Base-by-base conservation (phyloP, 768 basidiomycete genomes). In the Clitopilus hobsonii region DNA sequence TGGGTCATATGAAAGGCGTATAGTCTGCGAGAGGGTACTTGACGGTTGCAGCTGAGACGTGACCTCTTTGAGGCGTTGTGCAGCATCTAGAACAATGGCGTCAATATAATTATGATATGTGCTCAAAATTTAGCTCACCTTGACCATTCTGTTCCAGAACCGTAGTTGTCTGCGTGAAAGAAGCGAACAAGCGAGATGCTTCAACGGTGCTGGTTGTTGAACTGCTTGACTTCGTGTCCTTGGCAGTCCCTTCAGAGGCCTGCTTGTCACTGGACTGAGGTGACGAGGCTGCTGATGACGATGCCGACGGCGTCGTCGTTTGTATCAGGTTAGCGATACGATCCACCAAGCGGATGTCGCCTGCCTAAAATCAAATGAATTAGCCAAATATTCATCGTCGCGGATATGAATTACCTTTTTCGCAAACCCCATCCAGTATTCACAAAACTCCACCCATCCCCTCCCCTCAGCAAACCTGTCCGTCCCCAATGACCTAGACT, bases 391-490 rank as follows among this genome's bases (percentile, higher is more conserved):
- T 41, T 38, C 38, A 28, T 25, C 25, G 18, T 30, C 13, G 13
- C 3, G 52, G 27, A 26, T 5, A 53, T 22, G 38, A 67, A 76
- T 54, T 49, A 87, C 90, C 72, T 75, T 76, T 61, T 80, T 82
- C 0, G 89, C 88, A 58, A 90, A 80, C 18, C 69, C 72, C 60
- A 83, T 77, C 84, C 90, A 90, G 53, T 81, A 83, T 58, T 91
- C 88, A 63, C 88, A 90, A 65, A 88, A 81, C 6, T 73, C 71
- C 13, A 81, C 57, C 61, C 88, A 92, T 0, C 76, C 73, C 48
- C 69, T 75, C 2, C 83, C 83, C 14, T 67, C 66, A 54, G 81
- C 58, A 58, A 86, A 85, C 0, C 28, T 58, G 1, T 55, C 64
- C n/a, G 51, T 58, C 58, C 74, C 77, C 26, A 54, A 10, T 7